A percentile compares a stretch with the other conserved stretches of the same genome.
Evolutionary conservation across 768 basidiomycete species (phyloP).

Genomic region (Crassisporium funariophilum): DNA sequence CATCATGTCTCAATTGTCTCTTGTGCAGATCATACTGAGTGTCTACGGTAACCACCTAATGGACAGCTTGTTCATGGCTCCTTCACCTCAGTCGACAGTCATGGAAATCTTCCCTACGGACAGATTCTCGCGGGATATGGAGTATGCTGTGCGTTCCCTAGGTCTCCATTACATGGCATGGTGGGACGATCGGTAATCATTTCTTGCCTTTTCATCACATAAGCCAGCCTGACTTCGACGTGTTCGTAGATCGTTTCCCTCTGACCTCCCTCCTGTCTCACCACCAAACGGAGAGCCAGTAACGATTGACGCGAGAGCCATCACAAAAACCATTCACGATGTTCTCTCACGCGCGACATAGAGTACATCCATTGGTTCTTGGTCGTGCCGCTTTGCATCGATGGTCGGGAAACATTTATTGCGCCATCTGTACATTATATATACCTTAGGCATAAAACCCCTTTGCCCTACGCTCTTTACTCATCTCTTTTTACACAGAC

Average conservation of each 20-base stretch:
- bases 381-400: too few relatives aligned
- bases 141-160: constrained; percentile 54
- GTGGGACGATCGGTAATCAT: constrained; percentile 43
- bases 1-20: constrained; percentile 9
- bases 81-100: constrained; percentile 57
- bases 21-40: constrained; percentile 59
- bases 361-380: too few relatives aligned
- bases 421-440: too few relatives aligned
- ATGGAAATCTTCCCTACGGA: constrained; percentile 78
- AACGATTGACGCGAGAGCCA: constrained; percentile 38
- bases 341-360: constrained; percentile 15
- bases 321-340: constrained; percentile 39
- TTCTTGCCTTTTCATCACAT: constrained; percentile 1
- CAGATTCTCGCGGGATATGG: constrained; percentile 65
- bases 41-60: constrained; percentile 62
- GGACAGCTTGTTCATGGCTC: constrained; percentile 72
- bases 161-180: constrained; percentile 63
- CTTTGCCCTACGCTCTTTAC: too few relatives aligned
- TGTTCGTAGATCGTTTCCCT: constrained; percentile 36
- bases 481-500: too few relatives aligned
- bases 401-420: too few relatives aligned
- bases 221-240: too few relatives aligned
- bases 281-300: constrained; percentile 28
- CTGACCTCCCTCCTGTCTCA: constrained; percentile 34
- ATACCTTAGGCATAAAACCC: too few relatives aligned